phyloP scores from a whole-genome alignment of 768 basidiomycete genomes.

The Tremella mesenterica region DNA sequence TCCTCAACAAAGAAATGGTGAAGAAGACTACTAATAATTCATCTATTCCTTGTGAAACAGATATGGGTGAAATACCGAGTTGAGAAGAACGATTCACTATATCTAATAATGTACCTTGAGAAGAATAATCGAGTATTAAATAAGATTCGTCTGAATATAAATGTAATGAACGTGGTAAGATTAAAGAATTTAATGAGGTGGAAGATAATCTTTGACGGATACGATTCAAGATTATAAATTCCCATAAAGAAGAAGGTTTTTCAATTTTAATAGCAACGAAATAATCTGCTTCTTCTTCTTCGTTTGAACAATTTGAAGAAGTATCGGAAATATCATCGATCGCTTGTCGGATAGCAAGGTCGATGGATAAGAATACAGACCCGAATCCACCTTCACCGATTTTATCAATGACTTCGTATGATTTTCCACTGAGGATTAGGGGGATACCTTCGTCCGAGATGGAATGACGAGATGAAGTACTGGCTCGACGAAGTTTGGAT shows the following conservation, averaged over 20 bases:
- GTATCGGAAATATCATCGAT: slow-evolving; percentile 37
- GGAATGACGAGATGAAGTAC: slow-evolving; percentile 21
- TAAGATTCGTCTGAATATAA: slow-evolving; percentile 81
- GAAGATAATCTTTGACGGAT: slow-evolving; percentile 63
- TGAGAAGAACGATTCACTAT: slow-evolving; percentile 74
- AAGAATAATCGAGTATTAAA: slow-evolving; percentile 75
- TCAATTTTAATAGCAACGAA: slow-evolving; percentile 82
- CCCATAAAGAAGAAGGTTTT: slow-evolving; percentile 81
- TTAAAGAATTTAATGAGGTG: slow-evolving; percentile 57
- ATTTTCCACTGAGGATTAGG: slow-evolving; percentile 57
- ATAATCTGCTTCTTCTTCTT: slow-evolving; percentile 49
- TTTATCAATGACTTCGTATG: slow-evolving; percentile 69
- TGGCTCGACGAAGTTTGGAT: slow-evolving; percentile 22
- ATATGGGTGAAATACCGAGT: slow-evolving; percentile 56
- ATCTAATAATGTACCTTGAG: slow-evolving; percentile 85
- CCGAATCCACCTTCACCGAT: slow-evolving; percentile 97
- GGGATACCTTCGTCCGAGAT: slow-evolving; percentile 17
- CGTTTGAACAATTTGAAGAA: slow-evolving; percentile 49
- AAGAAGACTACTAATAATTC: slow-evolving; percentile 94
- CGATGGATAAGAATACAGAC: slow-evolving; percentile 76
- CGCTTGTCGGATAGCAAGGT: slow-evolving; percentile 39
- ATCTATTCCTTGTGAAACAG: slow-evolving; percentile 52
- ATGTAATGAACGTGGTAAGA: slow-evolving; percentile 70
- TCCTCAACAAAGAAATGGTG: slow-evolving; percentile 73
- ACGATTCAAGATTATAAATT: slow-evolving; percentile 73